Base-by-base conservation (phyloP, 768 basidiomycete genomes). In the Tylopilus sp. region DNA sequence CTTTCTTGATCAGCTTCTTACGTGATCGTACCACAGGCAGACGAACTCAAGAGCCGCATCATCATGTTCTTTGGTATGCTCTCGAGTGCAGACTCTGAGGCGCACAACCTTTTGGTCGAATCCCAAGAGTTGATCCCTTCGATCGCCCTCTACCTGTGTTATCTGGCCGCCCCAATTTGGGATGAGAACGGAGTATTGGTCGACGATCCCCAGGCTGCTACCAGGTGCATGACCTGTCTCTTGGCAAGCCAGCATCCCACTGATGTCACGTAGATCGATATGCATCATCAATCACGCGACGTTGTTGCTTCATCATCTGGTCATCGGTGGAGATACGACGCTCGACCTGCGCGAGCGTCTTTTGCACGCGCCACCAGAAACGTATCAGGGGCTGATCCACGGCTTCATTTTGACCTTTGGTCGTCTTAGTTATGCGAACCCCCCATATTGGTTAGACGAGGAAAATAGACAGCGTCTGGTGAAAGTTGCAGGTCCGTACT, bases 371-470 rank as follows among this genome's bases (percentile, higher is more conserved):
- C 72, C 78, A 13, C 70, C 72, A 43, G 78, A 81, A 29, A 72
- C 75, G 26, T 85, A 86, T 63, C 83, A 79, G 58, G 84, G 83
- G 29, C 68, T 88, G 25, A 74, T 74, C 13, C 84, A 92, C 58
- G 76, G 84, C 64, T 91, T 90, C 63, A 80, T 84, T 26, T 83
- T 90, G n/a, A 81, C 84, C 1, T 80, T 93, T 50, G 87, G 90
- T 34, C 78, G 89, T 55, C 71, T 93, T 43, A 83, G 85, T 51
- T 91, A 82, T 54, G 83, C 85, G 7, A 84, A 83, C 42, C 72
- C 80, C 12, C 85, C 86, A 16, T 75, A 79, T 40, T 87, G 85
- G 83, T 65, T 86, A 29, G 70, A 75, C 22, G 50, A 53, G 16
- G 64, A 72, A 43, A 64, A 69, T 16, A 74, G 71, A 50, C 62